These are phyloP conservation scores for Cladorrhinum sp. DNA, from an alignment of 2,329 filamentous ascomycete genomes.

Conservation along the genomic window DNA sequence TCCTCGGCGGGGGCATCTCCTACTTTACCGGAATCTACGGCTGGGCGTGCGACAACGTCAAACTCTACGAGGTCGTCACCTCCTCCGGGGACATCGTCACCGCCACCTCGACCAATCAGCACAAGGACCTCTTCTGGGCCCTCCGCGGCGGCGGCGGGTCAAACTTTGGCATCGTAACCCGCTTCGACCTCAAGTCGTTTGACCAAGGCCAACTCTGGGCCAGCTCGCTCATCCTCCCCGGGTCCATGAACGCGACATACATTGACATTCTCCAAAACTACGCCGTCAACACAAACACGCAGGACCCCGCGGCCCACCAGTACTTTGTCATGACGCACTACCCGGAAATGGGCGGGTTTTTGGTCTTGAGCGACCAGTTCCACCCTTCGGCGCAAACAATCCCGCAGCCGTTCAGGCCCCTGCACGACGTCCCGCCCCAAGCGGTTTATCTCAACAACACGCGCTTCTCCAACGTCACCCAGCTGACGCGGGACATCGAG, in stretches of 20 bases:
- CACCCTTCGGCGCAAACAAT: conserved; percentile 17
- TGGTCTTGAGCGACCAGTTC: conserved; percentile 19
- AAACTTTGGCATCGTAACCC: conserved; percentile 26
- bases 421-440: conserved; percentile 22
- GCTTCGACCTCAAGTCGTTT: conserved; percentile 20
- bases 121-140: conserved; percentile 44
- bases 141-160: conserved; percentile 23
- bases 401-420: conserved; percentile 26
- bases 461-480: conserved; percentile 27
- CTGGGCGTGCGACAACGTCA: conserved; percentile 46
- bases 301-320: conserved; percentile 19
- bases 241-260: conserved; percentile 34
- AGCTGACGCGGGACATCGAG: conserved; percentile 26
- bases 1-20: conserved; percentile 48
- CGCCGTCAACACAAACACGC: conserved; percentile 14
- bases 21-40: conserved; percentile 45
- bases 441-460: conserved; percentile 24
- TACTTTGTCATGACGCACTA: conserved; percentile 19
- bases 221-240: conserved; percentile 44
- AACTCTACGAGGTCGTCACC: conserved; percentile 46
- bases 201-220: conserved; percentile 23
- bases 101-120: conserved; percentile 32
- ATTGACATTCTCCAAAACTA: conserved; percentile 26
- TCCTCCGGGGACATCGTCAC: conserved; percentile 43
- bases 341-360: conserved; percentile 13